phyloP scores from a whole-genome alignment of 176 grass and related monocot species.

The Areca catechu region DNA sequence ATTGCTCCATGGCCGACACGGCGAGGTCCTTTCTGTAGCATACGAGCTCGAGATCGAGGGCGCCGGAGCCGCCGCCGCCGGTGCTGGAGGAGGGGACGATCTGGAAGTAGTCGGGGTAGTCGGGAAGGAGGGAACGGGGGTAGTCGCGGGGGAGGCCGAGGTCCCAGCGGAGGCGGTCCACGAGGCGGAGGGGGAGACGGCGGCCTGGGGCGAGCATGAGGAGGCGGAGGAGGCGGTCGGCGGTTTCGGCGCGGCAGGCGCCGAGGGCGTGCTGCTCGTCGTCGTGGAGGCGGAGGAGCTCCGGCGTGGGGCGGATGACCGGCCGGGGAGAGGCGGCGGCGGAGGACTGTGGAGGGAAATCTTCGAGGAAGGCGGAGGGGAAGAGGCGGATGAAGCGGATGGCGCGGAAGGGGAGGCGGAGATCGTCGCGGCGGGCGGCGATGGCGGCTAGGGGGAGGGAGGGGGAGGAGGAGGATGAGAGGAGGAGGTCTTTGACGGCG shows the following conservation, averaged over 20 bases:
- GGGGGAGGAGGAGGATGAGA: conserved; percentile 47
- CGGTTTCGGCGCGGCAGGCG: conserved; percentile 31
- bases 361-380: conserved; percentile 46
- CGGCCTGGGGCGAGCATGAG: conserved; percentile 66
- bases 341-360: conserved; percentile 31
- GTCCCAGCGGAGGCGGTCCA: conserved; percentile 63
- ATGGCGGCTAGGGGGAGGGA: conserved; percentile 20
- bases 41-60: conserved; percentile 69
- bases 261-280: conserved; percentile 36
- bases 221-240: conserved; percentile 65
- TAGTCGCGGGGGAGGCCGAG: conserved; percentile 70
- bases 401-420: conserved; percentile 62
- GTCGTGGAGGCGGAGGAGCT: conserved; percentile 49
- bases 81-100: conserved; percentile 22
- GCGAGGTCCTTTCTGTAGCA: conserved; percentile 75
- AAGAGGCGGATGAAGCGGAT: conserved; percentile 72
- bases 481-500: conserved; percentile 70
- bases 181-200: conserved; percentile 47
- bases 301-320: conserved; percentile 39
- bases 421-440: conserved; percentile 5
- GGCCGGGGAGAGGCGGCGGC: conserved; percentile 18
- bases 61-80: background rate
- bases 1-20: conserved; percentile 58
- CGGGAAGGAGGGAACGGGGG: conserved; percentile 46
- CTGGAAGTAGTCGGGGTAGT: conserved; percentile 80